Evolutionary conservation across 2,329 filamentous ascomycete species (phyloP).

Genomic region (Penicillium glabrum): DNA sequence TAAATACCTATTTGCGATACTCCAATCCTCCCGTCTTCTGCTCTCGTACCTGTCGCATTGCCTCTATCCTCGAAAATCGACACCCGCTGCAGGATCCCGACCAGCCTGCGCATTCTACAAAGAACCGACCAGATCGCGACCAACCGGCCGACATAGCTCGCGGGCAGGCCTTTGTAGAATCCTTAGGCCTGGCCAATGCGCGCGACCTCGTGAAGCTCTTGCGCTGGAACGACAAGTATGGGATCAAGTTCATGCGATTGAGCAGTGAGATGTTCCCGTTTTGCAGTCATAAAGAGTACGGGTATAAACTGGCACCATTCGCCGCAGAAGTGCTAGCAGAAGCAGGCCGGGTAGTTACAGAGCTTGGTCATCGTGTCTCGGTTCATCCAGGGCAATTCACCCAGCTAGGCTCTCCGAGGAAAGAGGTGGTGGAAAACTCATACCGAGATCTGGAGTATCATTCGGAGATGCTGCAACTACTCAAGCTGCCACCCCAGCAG

Average conservation of each 20-base stretch:
- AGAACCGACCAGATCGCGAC: slow-evolving; percentile 78
- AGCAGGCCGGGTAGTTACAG: slow-evolving; percentile 71
- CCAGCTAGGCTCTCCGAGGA: slow-evolving; percentile 79
- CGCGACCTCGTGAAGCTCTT: slow-evolving; percentile 82
- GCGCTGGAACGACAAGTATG: slow-evolving; percentile 87
- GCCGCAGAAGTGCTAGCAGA: slow-evolving; percentile 75
- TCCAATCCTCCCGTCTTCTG: slow-evolving; percentile 84
- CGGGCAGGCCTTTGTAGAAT: slow-evolving; percentile 73
- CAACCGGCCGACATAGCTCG: slow-evolving; percentile 65
- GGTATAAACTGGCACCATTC: slow-evolving; percentile 81
- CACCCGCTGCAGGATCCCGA: slow-evolving; percentile 75
- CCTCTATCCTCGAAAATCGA: slow-evolving; percentile 85
- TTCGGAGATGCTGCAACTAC: slow-evolving; percentile 75
- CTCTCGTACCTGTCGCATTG: slow-evolving; percentile 86
- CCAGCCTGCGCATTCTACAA: slow-evolving; percentile 75
- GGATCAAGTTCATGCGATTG: slow-evolving; percentile 87
- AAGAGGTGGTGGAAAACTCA: slow-evolving; percentile 72
- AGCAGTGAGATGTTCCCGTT: slow-evolving; percentile 98
- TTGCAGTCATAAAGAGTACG: slow-evolving; percentile 82
- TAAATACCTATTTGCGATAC: slow-evolving; percentile 86
- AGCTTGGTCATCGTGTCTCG: slow-evolving; percentile 80
- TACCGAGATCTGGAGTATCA: slow-evolving; percentile 86
- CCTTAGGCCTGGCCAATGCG: slow-evolving; percentile 77
- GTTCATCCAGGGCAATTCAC: slow-evolving; percentile 93
- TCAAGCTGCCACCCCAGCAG: slow-evolving; percentile 74